Base-by-base conservation (phyloP, 2,329 filamentous ascomycete genomes). In the Scedosporium aurantiacum region DNA sequence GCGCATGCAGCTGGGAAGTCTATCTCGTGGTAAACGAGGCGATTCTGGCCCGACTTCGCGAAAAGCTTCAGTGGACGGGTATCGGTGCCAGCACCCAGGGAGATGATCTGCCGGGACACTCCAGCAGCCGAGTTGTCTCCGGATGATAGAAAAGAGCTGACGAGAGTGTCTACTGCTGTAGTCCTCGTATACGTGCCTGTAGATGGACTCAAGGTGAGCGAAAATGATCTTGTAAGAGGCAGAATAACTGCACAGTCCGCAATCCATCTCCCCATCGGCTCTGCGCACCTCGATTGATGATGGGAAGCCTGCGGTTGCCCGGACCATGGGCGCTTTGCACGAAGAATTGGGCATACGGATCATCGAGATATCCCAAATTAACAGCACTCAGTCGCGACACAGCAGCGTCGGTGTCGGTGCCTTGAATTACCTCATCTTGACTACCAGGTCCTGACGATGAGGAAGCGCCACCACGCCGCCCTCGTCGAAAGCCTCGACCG, bases 111-210 rank as follows among this genome's bases (percentile, higher is more conserved):
- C 64, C 83, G 84, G 1, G 65, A 65, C 3, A 67, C 28, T 25
- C 25, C 56, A 27, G 21, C 56, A 27, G 21, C n/a, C 4, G 75
- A 71, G 2, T 67, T 64, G 23, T 70, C 67, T 43, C 68, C 67
- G 3, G 75, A 37, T 12, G 32, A 71, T 12, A 97, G 77, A 68
- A 97, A 97, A 6, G 77, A 78, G 59, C 82, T 72, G 47, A 97
- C 83, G 0, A 99, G 82, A 12, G 74, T 77, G 73, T 99, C 91
- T 65, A 99, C 86, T 25, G 89, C 90, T 4, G 82, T 83, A 7
- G 92, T 97, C 64, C 94, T 86, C 23, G 92, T 88, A 69, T 97
- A 97, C n/a, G 93, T 97, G 60, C 91, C 91, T 93, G 66, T 57
- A 60, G 55, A 65, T 37, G 6, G 5, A 63, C 12, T 37, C 32